Evolutionary conservation across 495 filamentous ascomycete species (phyloP), one percentile per base, ranked within the genome.

Genomic region (Cercophora scortea): DNA sequence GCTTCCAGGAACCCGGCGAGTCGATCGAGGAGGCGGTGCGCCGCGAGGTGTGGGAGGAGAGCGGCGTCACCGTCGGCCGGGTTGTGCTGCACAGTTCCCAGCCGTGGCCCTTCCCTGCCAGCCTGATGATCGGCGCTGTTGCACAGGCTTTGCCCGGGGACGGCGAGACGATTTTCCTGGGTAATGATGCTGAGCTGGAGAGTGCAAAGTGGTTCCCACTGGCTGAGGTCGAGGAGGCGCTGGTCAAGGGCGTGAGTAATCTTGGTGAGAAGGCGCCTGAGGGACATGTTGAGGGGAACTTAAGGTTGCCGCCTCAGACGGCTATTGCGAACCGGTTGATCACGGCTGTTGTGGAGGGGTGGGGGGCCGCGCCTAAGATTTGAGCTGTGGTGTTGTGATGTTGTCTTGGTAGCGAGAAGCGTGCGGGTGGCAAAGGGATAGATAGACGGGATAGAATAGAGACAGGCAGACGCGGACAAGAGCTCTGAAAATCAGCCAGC

Each of bases 21-120:
- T 87, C 82, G 9, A 85, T 97, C 51, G 94, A 97, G 63, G 94
- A 96, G 68, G 90, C 93, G 6, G 92, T 97, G 1, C 82, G 94
- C 0, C 78, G 93, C 47, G 94, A 98, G 69, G 90, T 95, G 1
- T 97, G 90, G 89, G 93, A 98, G 63, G 93, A 98, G 66, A 81
- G 85, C 41, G 93, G 93, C 3, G 88, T 97, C 13, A 76, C 71
- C 8, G 79, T 96, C 2, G 91, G 89, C 8, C 79, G 92, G 1
- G 94, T 98, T 13, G 80, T 95, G 1, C 85, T 98, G 50, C 92
- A 98, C 62, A 88, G 83, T 18, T 90, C 90, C 51, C 93, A 98
- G 71, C 93, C 93, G 8, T 77, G 74, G 74, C 74, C 74, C 4
- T 76, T 71, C 53, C 74, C 74, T 1, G 88, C 88, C 7, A 96